Conservation (phyloP, 768 basidiomycete genomes). For the Lactarius indigo region DNA sequence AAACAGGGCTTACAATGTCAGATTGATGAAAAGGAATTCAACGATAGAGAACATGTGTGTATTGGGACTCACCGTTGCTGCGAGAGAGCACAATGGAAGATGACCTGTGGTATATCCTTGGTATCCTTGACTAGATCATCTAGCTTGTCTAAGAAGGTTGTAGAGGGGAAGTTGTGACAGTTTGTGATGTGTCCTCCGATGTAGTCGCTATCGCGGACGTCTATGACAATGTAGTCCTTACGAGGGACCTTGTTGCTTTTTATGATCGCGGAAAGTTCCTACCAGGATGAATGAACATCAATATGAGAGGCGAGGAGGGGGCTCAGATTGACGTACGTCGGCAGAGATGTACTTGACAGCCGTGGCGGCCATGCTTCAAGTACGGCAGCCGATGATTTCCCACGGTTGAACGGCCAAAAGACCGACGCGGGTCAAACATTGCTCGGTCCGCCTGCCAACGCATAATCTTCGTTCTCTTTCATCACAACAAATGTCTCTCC, state of each 20-base stretch:
- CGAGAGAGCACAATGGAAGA: slow-evolving; percentile 79
- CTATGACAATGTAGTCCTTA: slow-evolving; percentile 73
- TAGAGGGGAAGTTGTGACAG: slow-evolving; percentile 59
- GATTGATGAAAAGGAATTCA: background rate
- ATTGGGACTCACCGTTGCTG: slow-evolving; percentile 60
- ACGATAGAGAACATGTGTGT: background rate
- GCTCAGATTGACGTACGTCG: slow-evolving; percentile 33
- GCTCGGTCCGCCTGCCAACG: slow-evolving; percentile 32
- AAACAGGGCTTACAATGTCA: slow-evolving; percentile 6
- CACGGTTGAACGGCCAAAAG: slow-evolving; percentile 2
- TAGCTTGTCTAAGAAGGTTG: slow-evolving; percentile 53
- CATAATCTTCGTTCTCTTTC: slow-evolving; percentile 10
- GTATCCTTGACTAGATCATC: slow-evolving; percentile 56
- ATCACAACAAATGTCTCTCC: slow-evolving; percentile 69
- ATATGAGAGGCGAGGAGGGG: background rate
- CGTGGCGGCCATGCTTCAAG: slow-evolving; percentile 25
- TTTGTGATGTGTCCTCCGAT: slow-evolving; percentile 75
- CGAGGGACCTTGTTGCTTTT: slow-evolving; percentile 56
- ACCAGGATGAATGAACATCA: slow-evolving; percentile 13
- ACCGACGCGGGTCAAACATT: slow-evolving; percentile 22
- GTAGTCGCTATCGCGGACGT: slow-evolving; percentile 83
- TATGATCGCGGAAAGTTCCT: slow-evolving; percentile 71
- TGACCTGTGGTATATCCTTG: slow-evolving; percentile 56
- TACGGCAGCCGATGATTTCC: background rate
- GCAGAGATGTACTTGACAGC: slow-evolving; percentile 39